Conservation (phyloP, 1,139 yeast species). For the Wickerhamomyces sp. region DNA sequence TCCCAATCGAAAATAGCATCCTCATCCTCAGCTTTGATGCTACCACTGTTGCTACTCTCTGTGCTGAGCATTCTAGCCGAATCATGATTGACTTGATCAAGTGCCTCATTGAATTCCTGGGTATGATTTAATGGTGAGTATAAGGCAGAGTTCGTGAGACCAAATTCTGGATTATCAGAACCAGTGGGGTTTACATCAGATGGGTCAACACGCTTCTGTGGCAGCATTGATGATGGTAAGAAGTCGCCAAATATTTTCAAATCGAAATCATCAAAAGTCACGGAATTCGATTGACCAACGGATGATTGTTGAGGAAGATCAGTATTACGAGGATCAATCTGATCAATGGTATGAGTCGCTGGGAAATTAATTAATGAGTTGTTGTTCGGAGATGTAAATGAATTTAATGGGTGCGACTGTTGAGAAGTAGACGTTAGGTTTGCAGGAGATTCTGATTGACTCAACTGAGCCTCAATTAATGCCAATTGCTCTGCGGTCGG, state of each 20-base stretch:
- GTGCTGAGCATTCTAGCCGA: not conserved
- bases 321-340: not conserved
- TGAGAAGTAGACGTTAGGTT: not conserved
- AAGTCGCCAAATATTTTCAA: slow-evolving; percentile 78
- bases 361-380: slow-evolving; percentile 7
- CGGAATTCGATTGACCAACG: slow-evolving; percentile 62
- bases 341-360: slow-evolving; percentile 8
- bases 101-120: not conserved
- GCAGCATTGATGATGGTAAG: slow-evolving; percentile 73
- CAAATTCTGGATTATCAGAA: not conserved
- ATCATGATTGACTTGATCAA: not conserved
- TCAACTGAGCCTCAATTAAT: slow-evolving; percentile 1
- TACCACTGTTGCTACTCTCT: slow-evolving; percentile 2
- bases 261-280: slow-evolving; percentile 58
- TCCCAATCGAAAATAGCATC: slow-evolving; percentile 16
- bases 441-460: not conserved
- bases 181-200: not conserved
- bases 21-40: slow-evolving; percentile 12
- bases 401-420: slow-evolving; percentile 6
- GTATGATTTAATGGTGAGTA: not conserved
- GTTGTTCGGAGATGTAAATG: slow-evolving; percentile 6
- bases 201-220: slow-evolving; percentile 17
- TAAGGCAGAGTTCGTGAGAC: not conserved
- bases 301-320: slow-evolving; percentile 2
- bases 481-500: slow-evolving; percentile 1